phyloP scores from a whole-genome alignment of 148 eudicot genomes.

The Pouteria glomerata region DNA sequence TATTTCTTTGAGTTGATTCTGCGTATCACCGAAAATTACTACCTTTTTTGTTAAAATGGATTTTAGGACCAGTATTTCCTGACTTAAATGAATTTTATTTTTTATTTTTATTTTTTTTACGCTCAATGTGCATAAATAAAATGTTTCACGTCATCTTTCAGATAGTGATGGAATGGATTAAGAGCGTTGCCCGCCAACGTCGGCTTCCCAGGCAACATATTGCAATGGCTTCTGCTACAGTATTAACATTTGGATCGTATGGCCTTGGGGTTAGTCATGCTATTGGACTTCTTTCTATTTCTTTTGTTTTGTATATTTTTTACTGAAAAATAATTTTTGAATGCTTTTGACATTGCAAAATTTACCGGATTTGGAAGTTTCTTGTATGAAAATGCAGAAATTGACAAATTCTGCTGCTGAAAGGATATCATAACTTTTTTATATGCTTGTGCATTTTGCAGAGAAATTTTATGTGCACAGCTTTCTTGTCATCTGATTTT shows the following conservation, averaged over 20 bases:
- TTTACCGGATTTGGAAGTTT: background rate
- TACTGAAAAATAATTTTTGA: background rate
- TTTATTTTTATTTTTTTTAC: background rate
- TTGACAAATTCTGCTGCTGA: background rate
- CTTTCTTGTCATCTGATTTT: background rate
- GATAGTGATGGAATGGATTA: slow-evolving; percentile 47
- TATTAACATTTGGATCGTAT: slow-evolving; percentile 60
- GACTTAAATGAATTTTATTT: slow-evolving; percentile 2
- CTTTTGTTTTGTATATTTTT: background rate
- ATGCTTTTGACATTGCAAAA: too few species aligned
- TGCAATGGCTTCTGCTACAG: slow-evolving; percentile 37
- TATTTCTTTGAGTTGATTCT: background rate
- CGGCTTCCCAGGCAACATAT: slow-evolving; percentile 18
- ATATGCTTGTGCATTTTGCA: background rate
- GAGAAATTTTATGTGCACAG: background rate
- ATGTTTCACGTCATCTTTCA: slow-evolving; percentile 13
- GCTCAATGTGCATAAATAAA: background rate
- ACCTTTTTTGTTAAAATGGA: background rate
- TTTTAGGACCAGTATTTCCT: background rate
- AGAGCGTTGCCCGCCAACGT: slow-evolving; percentile 38
- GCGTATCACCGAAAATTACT: background rate
- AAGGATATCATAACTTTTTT: slow-evolving; percentile 5
- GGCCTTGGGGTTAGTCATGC: slow-evolving; percentile 57
- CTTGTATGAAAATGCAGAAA: background rate
- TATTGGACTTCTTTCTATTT: background rate